A percentile compares a stretch with the other conserved stretches of the same genome.
Evolutionary conservation across 2,329 filamentous ascomycete genomes (phyloP).

Genomic region (Ophiocordyceps robertsii): DNA sequence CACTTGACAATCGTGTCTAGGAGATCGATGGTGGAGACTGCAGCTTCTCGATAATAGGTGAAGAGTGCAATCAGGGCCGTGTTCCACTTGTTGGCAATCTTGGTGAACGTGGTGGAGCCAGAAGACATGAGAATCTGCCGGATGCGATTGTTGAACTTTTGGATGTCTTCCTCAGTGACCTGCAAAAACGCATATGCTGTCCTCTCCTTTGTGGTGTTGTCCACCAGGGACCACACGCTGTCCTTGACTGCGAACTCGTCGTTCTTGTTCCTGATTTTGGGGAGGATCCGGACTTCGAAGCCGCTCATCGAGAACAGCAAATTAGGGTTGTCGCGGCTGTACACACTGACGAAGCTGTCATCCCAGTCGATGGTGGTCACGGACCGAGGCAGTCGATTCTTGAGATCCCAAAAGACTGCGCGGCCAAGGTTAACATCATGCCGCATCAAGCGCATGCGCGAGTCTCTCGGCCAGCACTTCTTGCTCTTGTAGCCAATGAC

Average conservation of each 20-base stretch:
- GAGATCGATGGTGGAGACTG: constrained; percentile 85
- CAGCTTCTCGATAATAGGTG: constrained; percentile 96
- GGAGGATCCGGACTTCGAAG: constrained; percentile 91
- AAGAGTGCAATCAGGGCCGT: constrained; percentile 93
- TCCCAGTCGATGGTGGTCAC: constrained; percentile 99
- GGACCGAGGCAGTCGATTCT: constrained; percentile 87
- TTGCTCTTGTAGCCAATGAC: constrained; percentile 99
- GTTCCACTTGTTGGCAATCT: constrained; percentile 99
- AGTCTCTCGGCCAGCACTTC: constrained; percentile 98
- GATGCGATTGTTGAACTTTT: constrained; percentile 98
- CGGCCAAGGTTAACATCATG: constrained; percentile 96
- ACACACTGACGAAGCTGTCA: constrained; percentile 95
- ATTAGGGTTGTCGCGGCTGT: constrained; percentile 96
- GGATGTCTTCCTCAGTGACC: constrained; percentile 93
- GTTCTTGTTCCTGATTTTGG: constrained; percentile 87
- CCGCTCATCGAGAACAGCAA: constrained; percentile 95
- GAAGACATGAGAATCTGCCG: constrained; percentile 98
- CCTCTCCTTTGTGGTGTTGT: constrained; percentile 92
- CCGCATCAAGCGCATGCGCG: constrained; percentile 94
- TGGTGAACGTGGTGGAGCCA: constrained; percentile 97
- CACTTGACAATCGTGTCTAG: constrained; percentile 98
- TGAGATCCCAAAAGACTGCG: constrained; percentile 97
- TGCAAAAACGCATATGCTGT: constrained; percentile 96
- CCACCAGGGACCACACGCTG: constrained; percentile 93
- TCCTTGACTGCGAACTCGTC: constrained; percentile 97